Evolutionary conservation across 352 stramenopile species (phyloP).

Genomic region (Pythium sp.): DNA sequence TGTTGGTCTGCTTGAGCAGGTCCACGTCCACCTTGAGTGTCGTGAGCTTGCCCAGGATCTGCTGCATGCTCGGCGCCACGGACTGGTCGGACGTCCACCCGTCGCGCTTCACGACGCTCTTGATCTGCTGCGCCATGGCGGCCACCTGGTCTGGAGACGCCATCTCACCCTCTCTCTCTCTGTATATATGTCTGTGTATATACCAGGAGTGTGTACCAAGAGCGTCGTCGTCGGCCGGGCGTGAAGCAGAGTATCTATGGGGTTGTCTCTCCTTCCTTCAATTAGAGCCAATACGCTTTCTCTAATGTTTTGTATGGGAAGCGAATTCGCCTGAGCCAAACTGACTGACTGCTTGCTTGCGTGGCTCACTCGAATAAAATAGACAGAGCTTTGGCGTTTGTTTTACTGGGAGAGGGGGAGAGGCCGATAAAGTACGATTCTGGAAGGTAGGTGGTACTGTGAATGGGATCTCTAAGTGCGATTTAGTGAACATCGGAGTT

Average conservation of each 20-base stretch:
- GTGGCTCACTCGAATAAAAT: conserved; percentile 8
- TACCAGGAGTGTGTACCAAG: neutral
- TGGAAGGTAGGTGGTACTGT: neutral
- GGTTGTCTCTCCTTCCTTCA: conserved; percentile 6
- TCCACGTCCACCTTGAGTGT: conserved; percentile 76
- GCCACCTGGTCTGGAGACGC: conserved; percentile 46
- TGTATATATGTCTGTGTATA: neutral
- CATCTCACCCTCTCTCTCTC: conserved; percentile 27
- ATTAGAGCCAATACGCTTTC: neutral
- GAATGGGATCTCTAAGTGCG: neutral
- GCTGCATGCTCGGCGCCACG: conserved; percentile 61
- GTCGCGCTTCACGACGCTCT: conserved; percentile 53
- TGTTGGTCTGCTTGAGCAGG: conserved; percentile 71
- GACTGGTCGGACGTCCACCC: conserved; percentile 62
- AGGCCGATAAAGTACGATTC: neutral
- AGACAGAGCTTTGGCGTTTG: neutral
- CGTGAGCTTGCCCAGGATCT: conserved; percentile 68
- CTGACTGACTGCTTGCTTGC: conserved; percentile 2
- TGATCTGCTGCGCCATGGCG: conserved; percentile 71
- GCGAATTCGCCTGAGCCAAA: neutral
- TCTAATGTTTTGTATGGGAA: conserved; percentile 14
- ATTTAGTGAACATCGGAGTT: neutral
- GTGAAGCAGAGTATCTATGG: neutral
- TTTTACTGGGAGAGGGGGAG: neutral
- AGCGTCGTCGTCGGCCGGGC: neutral